Base-by-base conservation (phyloP, 352 stramenopile species). In the Elongisporangium anandrum region DNA sequence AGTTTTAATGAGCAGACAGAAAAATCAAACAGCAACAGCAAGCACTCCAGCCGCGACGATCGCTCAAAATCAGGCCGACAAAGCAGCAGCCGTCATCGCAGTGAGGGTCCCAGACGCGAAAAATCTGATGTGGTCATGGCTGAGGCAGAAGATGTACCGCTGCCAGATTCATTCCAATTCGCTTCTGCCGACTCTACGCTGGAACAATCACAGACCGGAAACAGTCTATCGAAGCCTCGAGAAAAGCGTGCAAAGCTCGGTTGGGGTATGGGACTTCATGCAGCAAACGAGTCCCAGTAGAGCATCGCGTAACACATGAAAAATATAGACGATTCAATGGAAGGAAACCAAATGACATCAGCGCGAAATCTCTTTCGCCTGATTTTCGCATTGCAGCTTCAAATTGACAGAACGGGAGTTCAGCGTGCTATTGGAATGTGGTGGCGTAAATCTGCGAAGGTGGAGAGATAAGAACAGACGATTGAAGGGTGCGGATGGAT, bases 261-360 rank as follows among this genome's bases (percentile, higher is more conserved):
- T n/a, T 93, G 84, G 84, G 84, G 84, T 23, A 93, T 93, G 84
- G 84, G 84, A 2, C 73, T 92, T 47, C 70, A 75, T 26, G 61
- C 60, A 45, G 34, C 22, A 77, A 67, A 50, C 69, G 65, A 15
- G 54, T 19, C 21, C 9, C 53, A 58, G 29, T 52, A 63, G 52
- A 39, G 20, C 38, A 59, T 24, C 45, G 48, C n/a, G 29, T 48
- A 56, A 24, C 19, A 34, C 26, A 48, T 68, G 70, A 64, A 74
- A 41, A 57, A 52, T 51, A 45, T 9, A 45, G 34, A 45, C 34
- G 34, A 45, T 45, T 17, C 34, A 45, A 45, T 45, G 34, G 34
- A 45, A 5, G 34, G 13, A 45, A 45, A 45, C 9, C 12, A 16
- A 45, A 17, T 45, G 1, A 2, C 8, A 17, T 17, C 13, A 15